Conservation (phyloP, 495 filamentous ascomycete genomes). For the Usnea hakonensis region DNA sequence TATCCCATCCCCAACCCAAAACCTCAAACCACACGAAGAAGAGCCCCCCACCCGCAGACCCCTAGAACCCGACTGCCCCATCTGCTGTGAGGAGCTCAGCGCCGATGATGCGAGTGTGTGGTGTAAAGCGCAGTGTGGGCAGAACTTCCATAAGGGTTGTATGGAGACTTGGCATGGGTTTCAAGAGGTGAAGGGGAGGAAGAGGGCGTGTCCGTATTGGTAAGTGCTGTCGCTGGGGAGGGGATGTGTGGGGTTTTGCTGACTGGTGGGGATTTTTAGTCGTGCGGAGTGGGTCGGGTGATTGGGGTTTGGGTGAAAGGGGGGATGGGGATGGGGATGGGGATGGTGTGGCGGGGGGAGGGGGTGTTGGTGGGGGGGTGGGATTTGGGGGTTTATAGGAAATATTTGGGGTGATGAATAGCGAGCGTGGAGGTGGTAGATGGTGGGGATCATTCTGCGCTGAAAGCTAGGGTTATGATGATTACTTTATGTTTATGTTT, state of each 20-base stretch:
- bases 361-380: no score
- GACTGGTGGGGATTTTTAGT: no score
- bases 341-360: no score
- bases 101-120: not conserved
- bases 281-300: slow-evolving; percentile 7
- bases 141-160: slow-evolving; percentile 4
- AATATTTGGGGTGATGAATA: no score
- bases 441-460: no score
- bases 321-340: no score
- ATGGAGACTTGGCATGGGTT: not conserved
- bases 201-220: slow-evolving; percentile 10
- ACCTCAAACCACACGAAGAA: not conserved
- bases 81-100: slow-evolving; percentile 8
- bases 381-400: no score
- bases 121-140: slow-evolving; percentile 7
- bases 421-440: no score
- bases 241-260: not conserved
- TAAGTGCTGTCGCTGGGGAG: not conserved
- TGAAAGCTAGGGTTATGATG: no score
- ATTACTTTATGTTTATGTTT: no score
- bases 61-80: slow-evolving; percentile 11
- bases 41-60: not conserved
- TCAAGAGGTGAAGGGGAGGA: not conserved
- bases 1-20: not conserved
- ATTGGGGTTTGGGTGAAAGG: not conserved